These are phyloP conservation scores for Rhodocollybia butyracea DNA, from an alignment of 768 basidiomycete genomes.

Conservation along the genomic window DNA sequence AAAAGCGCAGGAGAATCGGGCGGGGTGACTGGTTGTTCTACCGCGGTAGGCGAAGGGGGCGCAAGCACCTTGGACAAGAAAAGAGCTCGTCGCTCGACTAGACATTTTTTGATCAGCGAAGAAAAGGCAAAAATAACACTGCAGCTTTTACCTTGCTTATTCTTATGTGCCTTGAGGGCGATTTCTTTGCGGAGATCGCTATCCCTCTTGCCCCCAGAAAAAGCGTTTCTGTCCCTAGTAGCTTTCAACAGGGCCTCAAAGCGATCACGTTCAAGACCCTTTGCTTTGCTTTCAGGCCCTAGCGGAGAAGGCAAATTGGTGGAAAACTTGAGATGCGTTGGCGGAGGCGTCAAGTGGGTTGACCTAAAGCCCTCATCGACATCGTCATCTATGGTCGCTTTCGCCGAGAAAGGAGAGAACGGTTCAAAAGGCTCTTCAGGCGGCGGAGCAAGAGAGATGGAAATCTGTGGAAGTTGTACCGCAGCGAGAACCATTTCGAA, in stretches of 20 bases:
- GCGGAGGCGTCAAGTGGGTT: conserved; percentile 56
- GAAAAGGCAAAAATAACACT: neutral
- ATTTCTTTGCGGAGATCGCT: conserved; percentile 72
- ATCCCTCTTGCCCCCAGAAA: conserved; percentile 40
- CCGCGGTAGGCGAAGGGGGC: conserved; percentile 60
- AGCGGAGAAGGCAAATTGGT: conserved; percentile 48
- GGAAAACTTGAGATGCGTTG: conserved; percentile 38
- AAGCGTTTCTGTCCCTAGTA: conserved; percentile 52
- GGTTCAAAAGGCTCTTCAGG: conserved; percentile 55
- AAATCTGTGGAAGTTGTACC: conserved; percentile 64
- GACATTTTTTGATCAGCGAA: conserved; percentile 5
- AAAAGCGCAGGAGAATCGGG: conserved; percentile 69
- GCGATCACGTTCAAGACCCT: conserved; percentile 59
- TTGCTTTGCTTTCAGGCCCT: conserved; percentile 36
- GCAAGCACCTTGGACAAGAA: conserved; percentile 73
- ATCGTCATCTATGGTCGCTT: conserved; percentile 21
- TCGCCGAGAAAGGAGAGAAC: conserved; percentile 54
- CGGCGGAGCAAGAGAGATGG: conserved; percentile 65
- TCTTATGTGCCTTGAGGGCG: conserved; percentile 66
- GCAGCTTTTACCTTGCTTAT: conserved; percentile 61
- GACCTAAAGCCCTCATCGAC: conserved; percentile 56
- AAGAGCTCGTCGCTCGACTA: conserved; percentile 70
- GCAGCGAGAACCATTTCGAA: conserved; percentile 38
- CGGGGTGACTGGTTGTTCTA: conserved; percentile 57
- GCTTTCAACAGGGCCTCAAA: conserved; percentile 64